Base-by-base conservation (phyloP, 75 land plant species). In the Cupressus sempervirens region DNA sequence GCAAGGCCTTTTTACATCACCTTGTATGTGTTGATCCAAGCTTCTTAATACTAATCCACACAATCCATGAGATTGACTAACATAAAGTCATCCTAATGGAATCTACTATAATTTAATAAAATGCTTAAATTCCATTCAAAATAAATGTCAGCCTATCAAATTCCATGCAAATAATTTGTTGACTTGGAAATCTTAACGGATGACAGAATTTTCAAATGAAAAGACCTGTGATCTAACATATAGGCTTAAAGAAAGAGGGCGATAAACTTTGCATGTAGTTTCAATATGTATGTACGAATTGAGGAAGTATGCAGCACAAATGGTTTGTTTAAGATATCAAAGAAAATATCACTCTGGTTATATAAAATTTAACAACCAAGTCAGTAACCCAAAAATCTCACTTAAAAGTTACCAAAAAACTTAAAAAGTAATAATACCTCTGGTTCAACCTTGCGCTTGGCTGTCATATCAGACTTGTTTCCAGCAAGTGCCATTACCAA, bases 401-500 rank as follows among this genome's bases (percentile, higher is more conserved):
- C 67, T 62, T 4, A 62, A 9, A 70, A 30, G 10, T 10, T 72
- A 3, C 16, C 0, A 6, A 32, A 32, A 72, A 23, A 72, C 1
- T n/a, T n/a, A n/a, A n/a, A n/a, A n/a, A n/a, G n/a, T 30, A 72
- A 76, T 40, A 40, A 43, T 87, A 91, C 92, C 92, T 91, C 85
- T 52, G 88, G 45, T 82, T 89, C 88, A 56, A 89, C 87, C 56
- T 89, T 91, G 65, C 88, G 81, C 68, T 89, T 91, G 20, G 86
- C n/a, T 29, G 86, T 81, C 72, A 89, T 58, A 83, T 91, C 91
- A 26, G 87, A 86, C 84, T 89, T 91, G 83, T 91, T 89, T 72
- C 91, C 91, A 75, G 92, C 91, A 68, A 91, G 88, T 35, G 91
- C 88, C 92, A 91, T 91, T 34, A 91, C 91, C 73, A 91, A 83